Base-by-base conservation (phyloP, 345 rosid species). In the Bruguiera gymnorhiza region DNA sequence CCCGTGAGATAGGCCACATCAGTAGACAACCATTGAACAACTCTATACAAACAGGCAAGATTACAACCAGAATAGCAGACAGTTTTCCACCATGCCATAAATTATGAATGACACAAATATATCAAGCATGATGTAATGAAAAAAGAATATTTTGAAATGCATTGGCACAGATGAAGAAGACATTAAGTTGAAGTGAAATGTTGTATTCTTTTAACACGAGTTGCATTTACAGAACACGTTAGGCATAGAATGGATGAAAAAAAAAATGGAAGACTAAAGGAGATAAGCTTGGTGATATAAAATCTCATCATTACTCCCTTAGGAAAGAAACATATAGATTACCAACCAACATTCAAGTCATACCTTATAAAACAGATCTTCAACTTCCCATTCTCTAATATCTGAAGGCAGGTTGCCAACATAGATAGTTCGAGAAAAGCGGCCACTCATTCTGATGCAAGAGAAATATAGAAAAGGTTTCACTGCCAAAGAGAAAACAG, bases 341-440 rank as follows among this genome's bases (percentile, higher is more conserved):
- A 15, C 58, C 39, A 21, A 37, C 8, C 27, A 57, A 7, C 46
- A 57, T 27, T 58, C 37, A 77, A 79, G 54, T 39, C 84, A 66
- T 56, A 94, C 97, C 97, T 92, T 95, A 85, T 90, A 90, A 72
- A 92, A 90, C 37, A 92, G 81, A 82, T 95, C 98, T 77, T 95
- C 98, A 76, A 95, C 80, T 82, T 92, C 98, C 50, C 68, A 75
- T 80, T 95, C 99, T 71, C 88, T 84, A 61, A 95, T 87, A 80
- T 90, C 97, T 15, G 91, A 66, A 2, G 99, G 99, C 79, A 95
- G 79, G 86, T 95, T 95, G 66, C 99, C 98, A 71, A 92, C 97
- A 74, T 95, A 95, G 74, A 95, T 92, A 20, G 91, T 85, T 62
- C 97, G 92, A 65, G 98, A 95, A 84, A 87, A 95, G 32, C 96